phyloP scores from a whole-genome alignment of 176 grass and related monocot genomes.

The Oryza officinalis region DNA sequence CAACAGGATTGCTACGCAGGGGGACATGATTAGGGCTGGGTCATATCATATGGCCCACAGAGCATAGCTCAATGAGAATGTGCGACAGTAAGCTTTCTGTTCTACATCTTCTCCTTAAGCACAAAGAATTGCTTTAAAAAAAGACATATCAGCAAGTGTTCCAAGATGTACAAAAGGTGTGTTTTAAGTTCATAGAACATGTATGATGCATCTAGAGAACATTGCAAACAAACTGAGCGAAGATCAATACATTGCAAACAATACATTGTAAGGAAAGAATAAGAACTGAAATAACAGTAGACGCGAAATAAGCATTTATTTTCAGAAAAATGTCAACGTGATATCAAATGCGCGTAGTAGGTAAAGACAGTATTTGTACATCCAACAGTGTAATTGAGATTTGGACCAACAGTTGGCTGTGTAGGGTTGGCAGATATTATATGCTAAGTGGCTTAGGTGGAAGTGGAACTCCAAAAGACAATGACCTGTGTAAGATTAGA shows the following conservation, averaged over 20 bases:
- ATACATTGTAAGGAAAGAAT: background rate
- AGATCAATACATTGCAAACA: background rate
- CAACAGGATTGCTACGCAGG: slow-evolving; percentile 3
- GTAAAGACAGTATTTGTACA: slow-evolving; percentile 12
- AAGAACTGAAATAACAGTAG: slow-evolving; percentile 6
- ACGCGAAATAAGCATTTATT: background rate
- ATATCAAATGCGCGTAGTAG: background rate
- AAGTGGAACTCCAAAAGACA: slow-evolving; percentile 34
- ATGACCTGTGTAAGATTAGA: slow-evolving; percentile 27
- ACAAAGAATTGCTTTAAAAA: background rate
- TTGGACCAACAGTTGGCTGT: background rate
- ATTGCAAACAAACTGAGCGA: background rate
- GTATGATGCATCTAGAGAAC: slow-evolving; percentile 15
- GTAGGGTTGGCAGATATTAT: slow-evolving; percentile 34
- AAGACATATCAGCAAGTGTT: slow-evolving; percentile 4
- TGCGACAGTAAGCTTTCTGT: background rate
- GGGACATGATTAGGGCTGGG: background rate
- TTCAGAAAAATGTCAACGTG: background rate
- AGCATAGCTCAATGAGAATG: background rate
- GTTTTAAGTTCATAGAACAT: background rate
- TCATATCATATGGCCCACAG: background rate
- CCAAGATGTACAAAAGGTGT: background rate
- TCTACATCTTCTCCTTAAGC: background rate
- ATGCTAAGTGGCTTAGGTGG: slow-evolving; percentile 13
- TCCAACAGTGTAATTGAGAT: slow-evolving; percentile 10